Percentiles rank a stretch among this genome's conserved stretches.
phyloP scores from a whole-genome alignment of 495 filamentous ascomycete species.

The Opeltia flavorubescens region DNA sequence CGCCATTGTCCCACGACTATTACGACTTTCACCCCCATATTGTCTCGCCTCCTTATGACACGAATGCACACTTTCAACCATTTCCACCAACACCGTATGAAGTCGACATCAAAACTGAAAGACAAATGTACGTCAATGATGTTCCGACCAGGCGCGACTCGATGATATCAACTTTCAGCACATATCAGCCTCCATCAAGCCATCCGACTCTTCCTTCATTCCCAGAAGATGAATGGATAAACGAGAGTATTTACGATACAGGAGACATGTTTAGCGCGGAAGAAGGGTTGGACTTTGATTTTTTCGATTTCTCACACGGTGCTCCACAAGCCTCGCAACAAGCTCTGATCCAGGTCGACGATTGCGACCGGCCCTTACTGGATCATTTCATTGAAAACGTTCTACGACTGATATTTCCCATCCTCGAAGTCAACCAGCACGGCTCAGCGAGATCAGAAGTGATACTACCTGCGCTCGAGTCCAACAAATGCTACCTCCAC shows the following conservation, averaged over 20 bases:
- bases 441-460: constrained; percentile 63
- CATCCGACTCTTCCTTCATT: constrained; percentile 50
- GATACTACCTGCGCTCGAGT: constrained; percentile 71
- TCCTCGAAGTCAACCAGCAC: constrained; percentile 76
- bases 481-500: constrained; percentile 86
- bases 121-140: constrained; percentile 89
- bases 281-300: constrained; percentile 54
- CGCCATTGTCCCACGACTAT: constrained; percentile 40
- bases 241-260: constrained; percentile 55
- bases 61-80: constrained; percentile 28
- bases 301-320: constrained; percentile 61
- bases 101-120: constrained; percentile 88
- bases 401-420: constrained; percentile 75
- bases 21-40: constrained; percentile 43
- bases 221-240: constrained; percentile 60
- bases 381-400: constrained; percentile 90
- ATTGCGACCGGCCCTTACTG: constrained; percentile 71
- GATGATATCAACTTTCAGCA: constrained; percentile 74
- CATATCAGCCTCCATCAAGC: constrained; percentile 61
- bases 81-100: constrained; percentile 60
- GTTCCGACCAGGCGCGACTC: constrained; percentile 72
- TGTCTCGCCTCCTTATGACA: constrained; percentile 24
- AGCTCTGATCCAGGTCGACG: constrained; percentile 71
- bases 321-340: constrained; percentile 39
- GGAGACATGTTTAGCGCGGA: constrained; percentile 29